Base-by-base conservation (phyloP, 768 basidiomycete species). In the Daedalea quercina region DNA sequence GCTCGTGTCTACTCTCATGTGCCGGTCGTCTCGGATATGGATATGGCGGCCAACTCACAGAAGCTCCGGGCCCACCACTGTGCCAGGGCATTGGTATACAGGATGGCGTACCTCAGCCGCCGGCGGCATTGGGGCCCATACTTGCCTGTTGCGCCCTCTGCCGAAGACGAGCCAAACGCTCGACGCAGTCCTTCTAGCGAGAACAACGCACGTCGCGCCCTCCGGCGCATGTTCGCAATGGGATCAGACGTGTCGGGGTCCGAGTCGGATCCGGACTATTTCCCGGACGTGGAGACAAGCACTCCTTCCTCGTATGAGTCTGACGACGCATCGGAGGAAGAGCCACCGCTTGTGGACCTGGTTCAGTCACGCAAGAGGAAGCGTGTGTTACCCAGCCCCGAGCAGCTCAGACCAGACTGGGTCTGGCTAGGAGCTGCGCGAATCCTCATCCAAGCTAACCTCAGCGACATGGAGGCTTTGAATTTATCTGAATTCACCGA, bases 121-220 rank as follows among this genome's bases (percentile, higher is more conserved):
- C 50, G 54, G 11, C 47, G 62, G 23, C 41, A 50, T 19, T 65
- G 60, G 60, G 64, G 64, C 1, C 64, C 64, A 2, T 65, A 57
- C 53, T 49, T 55, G 11, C 52, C 47, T 0, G 59, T 56, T 13
- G 22, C 31, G 22, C 34, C 41, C 19, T 4, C 26, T 8, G 23
- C 28, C 11, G 28, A 31, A 31, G 28, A 31, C 25, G 25, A 28
- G 24, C 45, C 28, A 4, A 11, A 6, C 28, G 6, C 11, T 4
- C 4, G 11, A 31, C 6, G 11, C 28, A 31, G 11, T 31, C 4
- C 11, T 6, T 11, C 28, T 11, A 31, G 11, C 11, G 6, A 31
- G 28, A 11, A 11, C 28, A 11, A 11, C 11, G 6, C 28, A 11
- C 28, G 6, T 11, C 28, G 28, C 28, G 28, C 4, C 4, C 28